Base-by-base conservation (phyloP, 495 filamentous ascomycete species). In the Lindgomyces ingoldianus region DNA sequence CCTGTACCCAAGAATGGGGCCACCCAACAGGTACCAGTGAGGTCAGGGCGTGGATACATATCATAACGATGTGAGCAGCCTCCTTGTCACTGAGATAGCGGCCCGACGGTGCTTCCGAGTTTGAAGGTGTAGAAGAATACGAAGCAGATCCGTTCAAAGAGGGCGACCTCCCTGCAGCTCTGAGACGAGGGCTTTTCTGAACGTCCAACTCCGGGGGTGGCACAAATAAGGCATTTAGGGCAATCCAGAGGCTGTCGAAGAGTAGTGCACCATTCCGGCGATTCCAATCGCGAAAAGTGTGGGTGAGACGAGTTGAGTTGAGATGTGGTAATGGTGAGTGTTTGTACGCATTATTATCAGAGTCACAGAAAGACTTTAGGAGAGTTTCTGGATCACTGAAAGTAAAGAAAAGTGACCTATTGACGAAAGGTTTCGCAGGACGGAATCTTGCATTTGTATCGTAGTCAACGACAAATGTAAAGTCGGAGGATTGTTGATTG, bases 181-280 rank as follows among this genome's bases (percentile, higher is more conserved):
- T 65, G 10, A 72, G 30, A 29, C 65, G 63, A 49, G 72, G 67
- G 39, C 65, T 70, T 30, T 67, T 71, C 24, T 76, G 74, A 19
- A 68, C 67, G 16, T 77, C 73, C 14, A 91, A 78, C 19, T 81
- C 74, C 52, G 79, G 79, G 1, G 89, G 88, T 0, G 87, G 85
- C 24, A 81, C 77, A 70, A 91, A 93, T 12, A 93, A 74, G 36
- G 81, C 77, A 22, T 85, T 85, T n/a, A 87, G 73, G 8, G 87
- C 83, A 70, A 80, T 81, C 91, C 91, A 95, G 4, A 96, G 75
- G 62, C 88, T 91, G 67, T 92, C 83, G 52, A 91, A 85, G 0
- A 91, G 81, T 56, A 91, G 74, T 44, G 80, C 78, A 16, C 64
- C 60, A 53, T 73, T 70, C 11, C 53, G 58, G 25, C 45, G 44